phyloP scores from a whole-genome alignment of 495 filamentous ascomycete species.

The Xylaria grammica region DNA sequence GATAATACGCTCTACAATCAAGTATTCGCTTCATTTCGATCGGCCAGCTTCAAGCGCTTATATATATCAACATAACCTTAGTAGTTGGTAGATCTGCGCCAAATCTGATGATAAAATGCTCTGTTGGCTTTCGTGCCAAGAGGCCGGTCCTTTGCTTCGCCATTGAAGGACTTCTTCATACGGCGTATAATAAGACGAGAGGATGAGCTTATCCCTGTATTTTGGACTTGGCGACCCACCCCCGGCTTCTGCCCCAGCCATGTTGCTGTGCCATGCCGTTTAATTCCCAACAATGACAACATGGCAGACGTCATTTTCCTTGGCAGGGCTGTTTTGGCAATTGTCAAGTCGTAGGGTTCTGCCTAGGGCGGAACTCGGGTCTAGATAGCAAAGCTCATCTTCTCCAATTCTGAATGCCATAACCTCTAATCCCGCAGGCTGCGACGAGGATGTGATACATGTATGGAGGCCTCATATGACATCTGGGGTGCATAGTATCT shows the following conservation, averaged over 20 bases:
- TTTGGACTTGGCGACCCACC: neutral
- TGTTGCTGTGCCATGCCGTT: neutral
- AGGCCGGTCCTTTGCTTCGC: neutral
- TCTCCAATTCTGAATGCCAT: too few species aligned
- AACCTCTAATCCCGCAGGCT: too few species aligned
- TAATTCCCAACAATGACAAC: too few species aligned
- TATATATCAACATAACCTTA: neutral
- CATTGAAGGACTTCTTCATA: too few species aligned
- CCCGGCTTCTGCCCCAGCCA: neutral
- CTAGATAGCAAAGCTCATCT: too few species aligned
- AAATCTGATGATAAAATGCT: neutral
- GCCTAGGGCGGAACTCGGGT: too few species aligned
- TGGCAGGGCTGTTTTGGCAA: neutral
- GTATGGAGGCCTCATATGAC: too few species aligned
- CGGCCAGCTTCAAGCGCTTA: constrained; percentile 1
- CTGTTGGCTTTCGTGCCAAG: neutral
- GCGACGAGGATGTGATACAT: too few species aligned
- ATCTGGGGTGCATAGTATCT: too few species aligned
- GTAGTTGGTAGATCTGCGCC: neutral
- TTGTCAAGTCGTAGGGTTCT: too few species aligned
- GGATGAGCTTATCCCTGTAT: neutral
- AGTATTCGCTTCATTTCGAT: neutral
- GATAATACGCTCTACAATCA: neutral
- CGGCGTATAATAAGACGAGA: neutral
- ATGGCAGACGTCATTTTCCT: neutral